Percentiles rank a stretch among this genome's conserved stretches.
Evolutionary conservation across 768 basidiomycete species (phyloP).

Genomic region (Rickenella mellea): DNA sequence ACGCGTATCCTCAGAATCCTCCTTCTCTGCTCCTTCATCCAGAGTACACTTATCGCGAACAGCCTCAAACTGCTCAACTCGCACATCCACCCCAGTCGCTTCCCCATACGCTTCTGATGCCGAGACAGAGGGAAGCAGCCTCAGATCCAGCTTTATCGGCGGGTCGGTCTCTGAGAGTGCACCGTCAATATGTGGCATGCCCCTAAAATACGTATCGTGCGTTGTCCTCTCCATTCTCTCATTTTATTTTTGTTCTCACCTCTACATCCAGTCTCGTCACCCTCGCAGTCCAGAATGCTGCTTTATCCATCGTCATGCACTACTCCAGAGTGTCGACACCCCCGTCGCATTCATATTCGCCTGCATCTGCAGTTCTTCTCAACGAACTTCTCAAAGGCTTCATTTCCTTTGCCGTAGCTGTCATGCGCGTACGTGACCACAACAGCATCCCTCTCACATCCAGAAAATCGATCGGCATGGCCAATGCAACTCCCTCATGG

Average conservation of each 20-base stretch:
- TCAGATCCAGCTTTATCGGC: no score
- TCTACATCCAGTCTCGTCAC: slow-evolving; percentile 51
- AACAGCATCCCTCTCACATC: slow-evolving; percentile 20
- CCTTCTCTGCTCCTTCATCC: no score
- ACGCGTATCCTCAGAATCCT: no score
- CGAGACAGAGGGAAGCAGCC: no score
- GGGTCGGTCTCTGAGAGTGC: slow-evolving; percentile 7
- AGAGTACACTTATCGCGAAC: no score
- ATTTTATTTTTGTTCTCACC: background rate
- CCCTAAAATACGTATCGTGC: slow-evolving; percentile 76
- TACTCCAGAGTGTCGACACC: slow-evolving; percentile 82
- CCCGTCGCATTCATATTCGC: slow-evolving; percentile 72
- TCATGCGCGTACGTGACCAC: slow-evolving; percentile 34
- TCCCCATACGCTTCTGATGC: no score
- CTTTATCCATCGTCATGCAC: slow-evolving; percentile 91
- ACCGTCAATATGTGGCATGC: slow-evolving; percentile 60
- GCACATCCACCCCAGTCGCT: no score
- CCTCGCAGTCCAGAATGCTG: slow-evolving; percentile 89
- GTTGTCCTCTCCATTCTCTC: slow-evolving; percentile 18
- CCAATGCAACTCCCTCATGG: slow-evolving; percentile 10
- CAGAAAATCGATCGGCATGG: slow-evolving; percentile 6
- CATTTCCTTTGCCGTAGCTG: slow-evolving; percentile 84
- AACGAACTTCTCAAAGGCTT: slow-evolving; percentile 89
- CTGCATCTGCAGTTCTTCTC: slow-evolving; percentile 89
- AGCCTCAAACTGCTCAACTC: no score